phyloP scores from a whole-genome alignment of 1,139 yeast genomes.

The Diutina catenulata region DNA sequence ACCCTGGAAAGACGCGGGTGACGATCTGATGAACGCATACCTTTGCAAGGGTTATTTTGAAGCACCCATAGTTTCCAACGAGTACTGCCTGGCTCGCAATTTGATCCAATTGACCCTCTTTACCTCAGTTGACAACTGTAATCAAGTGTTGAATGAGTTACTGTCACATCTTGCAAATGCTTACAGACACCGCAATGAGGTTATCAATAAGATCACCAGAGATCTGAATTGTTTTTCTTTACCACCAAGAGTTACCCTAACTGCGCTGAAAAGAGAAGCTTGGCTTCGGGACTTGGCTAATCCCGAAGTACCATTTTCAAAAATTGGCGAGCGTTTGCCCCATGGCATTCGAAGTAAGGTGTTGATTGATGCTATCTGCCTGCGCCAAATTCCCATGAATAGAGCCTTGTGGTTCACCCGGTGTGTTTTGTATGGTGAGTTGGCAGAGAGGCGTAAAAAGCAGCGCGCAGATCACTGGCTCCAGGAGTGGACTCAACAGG shows the following conservation, averaged over 20 bases:
- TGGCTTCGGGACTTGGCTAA: slow-evolving; percentile 80
- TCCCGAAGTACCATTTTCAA: slow-evolving; percentile 49
- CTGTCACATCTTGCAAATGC: slow-evolving; percentile 50
- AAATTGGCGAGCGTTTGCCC: slow-evolving; percentile 72
- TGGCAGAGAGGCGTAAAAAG: slow-evolving; percentile 37
- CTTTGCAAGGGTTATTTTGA: slow-evolving; percentile 46
- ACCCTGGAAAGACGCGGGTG: slow-evolving; percentile 56
- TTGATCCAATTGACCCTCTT: slow-evolving; percentile 33
- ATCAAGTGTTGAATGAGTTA: slow-evolving; percentile 25
- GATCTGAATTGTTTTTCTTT: slow-evolving; percentile 51
- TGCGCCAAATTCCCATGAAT: slow-evolving; percentile 53
- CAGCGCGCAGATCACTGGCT: slow-evolving; percentile 52
- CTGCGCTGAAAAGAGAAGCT: slow-evolving; percentile 71
- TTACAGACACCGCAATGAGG: slow-evolving; percentile 49
- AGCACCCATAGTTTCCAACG: slow-evolving; percentile 51
- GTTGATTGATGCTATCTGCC: slow-evolving; percentile 60
- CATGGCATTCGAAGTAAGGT: slow-evolving; percentile 75
- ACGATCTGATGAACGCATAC: slow-evolving; percentile 19
- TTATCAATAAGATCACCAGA: slow-evolving; percentile 46
- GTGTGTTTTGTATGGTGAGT: slow-evolving; percentile 75
- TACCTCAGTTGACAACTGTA: slow-evolving; percentile 26
- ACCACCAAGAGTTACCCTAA: slow-evolving; percentile 80
- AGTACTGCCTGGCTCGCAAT: slow-evolving; percentile 44
- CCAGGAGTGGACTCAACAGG: slow-evolving; percentile 82
- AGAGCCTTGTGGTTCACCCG: slow-evolving; percentile 87